Evolutionary conservation across 2,329 filamentous ascomycete genomes (phyloP), one percentile per base, ranked within the genome.

Genomic region (Aspergillus floridensis): DNA sequence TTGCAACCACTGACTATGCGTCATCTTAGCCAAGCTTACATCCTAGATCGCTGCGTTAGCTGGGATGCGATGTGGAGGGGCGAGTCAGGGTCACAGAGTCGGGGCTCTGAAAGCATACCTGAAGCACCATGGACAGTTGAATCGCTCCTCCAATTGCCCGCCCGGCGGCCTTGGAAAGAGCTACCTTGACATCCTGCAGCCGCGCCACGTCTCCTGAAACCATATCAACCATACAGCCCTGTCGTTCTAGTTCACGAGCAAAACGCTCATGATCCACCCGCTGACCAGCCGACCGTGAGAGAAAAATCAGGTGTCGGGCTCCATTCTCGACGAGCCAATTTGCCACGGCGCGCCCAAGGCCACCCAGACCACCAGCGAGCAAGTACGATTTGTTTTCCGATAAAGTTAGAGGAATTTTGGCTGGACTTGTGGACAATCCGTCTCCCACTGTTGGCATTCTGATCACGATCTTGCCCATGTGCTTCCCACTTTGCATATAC

Each of bases 301-400:
- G 31, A 52, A 85, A 82, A 3, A 80, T 78, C 6, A 87, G 56
- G 57, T 83, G 70, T 11, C 73, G 77, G 0, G 79, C 84, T 1
- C 85, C 84, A 8, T 79, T 75, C 14, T 70, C 65, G 22, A 75
- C 73, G 46, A 87, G 74, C 48, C 82, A 75, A 49, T 77, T 71
- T 1, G 81, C 78, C 32, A 86, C 78, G 61, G 77, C 78, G 21
- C 77, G 76, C 0, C 84, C 85, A 2, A 87, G 74, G 2, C 84
- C 84, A 5, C 84, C 83, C 0, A 86, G 73, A 0, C 83, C 83
- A 11, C 85, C 85, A 2, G 79, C 77, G 2, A 87, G 70, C 3
- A 86, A 61, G 59, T 87, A 87, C 0, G 83, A 29, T 8, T 29
- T 29, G 26, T 29, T 2, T 29, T 8, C 7, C 7, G 26, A 29